phyloP scores from a whole-genome alignment of 2,329 filamentous ascomycete species.

The Ophiostoma sp. region DNA sequence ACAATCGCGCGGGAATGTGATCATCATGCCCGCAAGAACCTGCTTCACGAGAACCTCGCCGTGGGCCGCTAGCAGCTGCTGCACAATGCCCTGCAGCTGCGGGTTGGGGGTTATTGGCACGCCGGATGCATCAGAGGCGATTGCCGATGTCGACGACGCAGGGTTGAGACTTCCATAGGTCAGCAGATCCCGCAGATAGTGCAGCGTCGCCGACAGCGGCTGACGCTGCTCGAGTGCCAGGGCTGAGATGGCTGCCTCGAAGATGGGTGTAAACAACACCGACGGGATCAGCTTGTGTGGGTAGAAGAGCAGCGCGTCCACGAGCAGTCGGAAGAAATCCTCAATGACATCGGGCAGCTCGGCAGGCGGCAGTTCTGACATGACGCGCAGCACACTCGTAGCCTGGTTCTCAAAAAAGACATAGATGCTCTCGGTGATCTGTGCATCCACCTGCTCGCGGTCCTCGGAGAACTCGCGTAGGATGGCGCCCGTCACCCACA shows the following conservation, averaged over 20 bases:
- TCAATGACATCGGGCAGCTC: conserved; percentile 84
- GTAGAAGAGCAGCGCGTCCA: conserved; percentile 90
- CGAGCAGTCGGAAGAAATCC: conserved; percentile 90
- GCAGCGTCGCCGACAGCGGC: conserved; percentile 82
- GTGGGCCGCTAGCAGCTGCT: conserved; percentile 61
- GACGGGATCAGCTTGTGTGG: conserved; percentile 78
- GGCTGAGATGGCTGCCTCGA: conserved; percentile 80
- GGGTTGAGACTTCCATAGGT: conserved; percentile 77
- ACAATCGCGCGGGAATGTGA: conserved; percentile 91
- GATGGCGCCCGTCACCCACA: conserved; percentile 97
- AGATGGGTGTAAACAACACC: conserved; percentile 70
- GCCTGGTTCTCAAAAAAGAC: conserved; percentile 92
- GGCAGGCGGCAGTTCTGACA: conserved; percentile 71
- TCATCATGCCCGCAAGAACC: conserved; percentile 97
- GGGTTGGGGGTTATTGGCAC: conserved; percentile 31
- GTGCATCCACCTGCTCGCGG: conserved; percentile 72
- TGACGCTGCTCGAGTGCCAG: conserved; percentile 86
- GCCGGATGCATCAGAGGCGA: background rate
- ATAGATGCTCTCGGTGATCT: conserved; percentile 84
- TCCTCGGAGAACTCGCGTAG: conserved; percentile 93
- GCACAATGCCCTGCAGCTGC: conserved; percentile 68
- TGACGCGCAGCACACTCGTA: conserved; percentile 77
- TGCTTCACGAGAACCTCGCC: conserved; percentile 80
- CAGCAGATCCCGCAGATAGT: conserved; percentile 87
- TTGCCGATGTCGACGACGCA: conserved; percentile 46